These are phyloP conservation scores for Albifimbria verrucaria DNA, from an alignment of 2,329 filamentous ascomycete species.

Conservation along the genomic window DNA sequence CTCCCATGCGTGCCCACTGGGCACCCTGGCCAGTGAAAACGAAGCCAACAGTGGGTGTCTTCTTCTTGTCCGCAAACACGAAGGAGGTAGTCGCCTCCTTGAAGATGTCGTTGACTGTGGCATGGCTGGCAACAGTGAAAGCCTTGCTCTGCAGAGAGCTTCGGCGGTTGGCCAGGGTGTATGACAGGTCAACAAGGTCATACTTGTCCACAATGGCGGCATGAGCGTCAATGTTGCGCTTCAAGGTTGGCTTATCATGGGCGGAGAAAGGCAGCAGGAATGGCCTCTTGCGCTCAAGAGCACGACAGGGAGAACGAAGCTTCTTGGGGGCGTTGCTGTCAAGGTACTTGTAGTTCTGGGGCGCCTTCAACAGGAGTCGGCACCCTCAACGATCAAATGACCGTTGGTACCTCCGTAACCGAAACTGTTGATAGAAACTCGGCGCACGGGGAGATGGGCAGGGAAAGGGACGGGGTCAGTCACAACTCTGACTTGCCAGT, in stretches of 20 bases:
- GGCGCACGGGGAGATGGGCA: slow-evolving; percentile 4
- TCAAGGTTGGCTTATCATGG: background rate
- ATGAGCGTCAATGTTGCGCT: slow-evolving; percentile 1
- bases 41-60: slow-evolving; percentile 12
- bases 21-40: slow-evolving; percentile 32
- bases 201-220: background rate
- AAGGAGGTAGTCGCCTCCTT: background rate
- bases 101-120: background rate
- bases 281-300: background rate
- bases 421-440: slow-evolving; percentile 23
- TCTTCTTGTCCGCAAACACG: background rate
- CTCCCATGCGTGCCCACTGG: slow-evolving; percentile 24
- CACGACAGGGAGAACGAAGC: background rate
- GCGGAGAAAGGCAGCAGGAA: slow-evolving; percentile 5
- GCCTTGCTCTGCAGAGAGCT: background rate
- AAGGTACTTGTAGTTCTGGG: background rate
- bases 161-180: slow-evolving; percentile 5
- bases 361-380: background rate
- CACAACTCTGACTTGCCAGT: slow-evolving; percentile 18
- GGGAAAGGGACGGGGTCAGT: slow-evolving; percentile 12
- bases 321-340: slow-evolving; percentile 5
- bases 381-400: background rate
- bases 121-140: background rate
- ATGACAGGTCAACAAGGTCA: slow-evolving; percentile 1
- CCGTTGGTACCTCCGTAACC: slow-evolving; percentile 10